phyloP scores from a whole-genome alignment of 345 rosid species.

The Eucalyptus virginea region DNA sequence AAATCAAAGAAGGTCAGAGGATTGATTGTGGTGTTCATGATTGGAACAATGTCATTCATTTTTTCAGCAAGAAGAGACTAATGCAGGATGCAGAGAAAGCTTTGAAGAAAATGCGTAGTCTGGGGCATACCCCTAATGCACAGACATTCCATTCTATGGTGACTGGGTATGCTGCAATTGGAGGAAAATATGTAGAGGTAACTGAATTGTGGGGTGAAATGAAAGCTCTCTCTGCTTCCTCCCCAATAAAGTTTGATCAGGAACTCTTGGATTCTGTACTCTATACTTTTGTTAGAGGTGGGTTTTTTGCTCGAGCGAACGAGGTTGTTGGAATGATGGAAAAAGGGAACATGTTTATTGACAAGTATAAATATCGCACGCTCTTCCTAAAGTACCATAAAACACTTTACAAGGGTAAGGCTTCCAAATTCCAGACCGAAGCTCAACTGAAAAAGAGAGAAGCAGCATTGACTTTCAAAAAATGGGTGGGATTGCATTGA shows the following conservation, averaged over 20 bases:
- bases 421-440: conserved; percentile 86
- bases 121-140: conserved; percentile 78
- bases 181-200: conserved; percentile 81
- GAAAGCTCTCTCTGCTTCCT: conserved; percentile 61
- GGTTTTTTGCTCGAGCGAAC: conserved; percentile 69
- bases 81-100: conserved; percentile 97
- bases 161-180: conserved; percentile 80
- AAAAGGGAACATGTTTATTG: conserved; percentile 70
- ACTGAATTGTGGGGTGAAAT: conserved; percentile 96
- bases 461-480: conserved; percentile 61
- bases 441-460: conserved; percentile 68
- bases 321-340: conserved; percentile 84
- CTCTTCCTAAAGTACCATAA: conserved; percentile 89
- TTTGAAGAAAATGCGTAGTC: conserved; percentile 69
- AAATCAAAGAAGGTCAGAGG: conserved; percentile 72
- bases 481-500: conserved; percentile 69
- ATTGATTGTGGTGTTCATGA: conserved; percentile 69
- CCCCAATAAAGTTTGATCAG: conserved; percentile 75
- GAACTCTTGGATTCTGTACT: conserved; percentile 87
- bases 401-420: conserved; percentile 78
- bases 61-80: conserved; percentile 82
- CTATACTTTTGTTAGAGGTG: conserved; percentile 87
- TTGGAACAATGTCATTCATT: conserved; percentile 87
- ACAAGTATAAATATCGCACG: conserved; percentile 77
- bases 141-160: conserved; percentile 97